phyloP scores from a whole-genome alignment of 441 rosid genomes.

The Biscutella laevigata region DNA sequence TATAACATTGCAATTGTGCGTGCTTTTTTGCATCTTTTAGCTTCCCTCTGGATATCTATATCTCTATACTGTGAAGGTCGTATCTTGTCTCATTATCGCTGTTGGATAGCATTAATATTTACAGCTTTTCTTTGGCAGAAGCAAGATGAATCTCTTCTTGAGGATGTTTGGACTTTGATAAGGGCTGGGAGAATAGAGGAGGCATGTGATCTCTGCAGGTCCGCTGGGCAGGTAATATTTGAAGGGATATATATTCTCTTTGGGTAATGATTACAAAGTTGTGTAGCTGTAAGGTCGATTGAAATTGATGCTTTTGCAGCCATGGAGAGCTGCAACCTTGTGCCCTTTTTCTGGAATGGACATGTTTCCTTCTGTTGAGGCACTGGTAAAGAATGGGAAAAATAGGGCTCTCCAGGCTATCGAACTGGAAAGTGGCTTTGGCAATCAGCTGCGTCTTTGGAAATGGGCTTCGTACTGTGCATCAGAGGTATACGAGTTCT shows the following conservation, averaged over 20 bases:
- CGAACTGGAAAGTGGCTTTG: constrained; percentile 90
- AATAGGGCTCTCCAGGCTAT: constrained; percentile 76
- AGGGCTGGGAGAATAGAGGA: constrained; percentile 91
- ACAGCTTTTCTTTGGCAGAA: constrained; percentile 40
- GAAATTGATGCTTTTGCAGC: constrained; percentile 36
- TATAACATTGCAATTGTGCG: neutral
- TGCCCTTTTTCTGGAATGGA: constrained; percentile 85
- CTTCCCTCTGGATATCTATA: constrained; percentile 1
- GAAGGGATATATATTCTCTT: neutral
- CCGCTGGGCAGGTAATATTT: constrained; percentile 82
- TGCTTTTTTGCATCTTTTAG: constrained; percentile 8
- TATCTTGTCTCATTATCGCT: neutral
- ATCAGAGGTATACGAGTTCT: constrained; percentile 61
- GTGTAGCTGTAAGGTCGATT: neutral
- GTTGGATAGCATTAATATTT: neutral
- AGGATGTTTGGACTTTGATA: constrained; percentile 89
- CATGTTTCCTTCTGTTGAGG: constrained; percentile 77
- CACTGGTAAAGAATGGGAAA: constrained; percentile 72
- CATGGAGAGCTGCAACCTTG: constrained; percentile 97
- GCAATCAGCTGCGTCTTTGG: constrained; percentile 82
- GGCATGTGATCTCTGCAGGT: constrained; percentile 90
- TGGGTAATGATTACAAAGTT: neutral
- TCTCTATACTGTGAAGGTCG: neutral
- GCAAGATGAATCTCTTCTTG: constrained; percentile 93
- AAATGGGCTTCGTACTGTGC: constrained; percentile 96